Conservation (phyloP, 371 early-diverging fungal genomes). For the Vavraia culicis region DNA sequence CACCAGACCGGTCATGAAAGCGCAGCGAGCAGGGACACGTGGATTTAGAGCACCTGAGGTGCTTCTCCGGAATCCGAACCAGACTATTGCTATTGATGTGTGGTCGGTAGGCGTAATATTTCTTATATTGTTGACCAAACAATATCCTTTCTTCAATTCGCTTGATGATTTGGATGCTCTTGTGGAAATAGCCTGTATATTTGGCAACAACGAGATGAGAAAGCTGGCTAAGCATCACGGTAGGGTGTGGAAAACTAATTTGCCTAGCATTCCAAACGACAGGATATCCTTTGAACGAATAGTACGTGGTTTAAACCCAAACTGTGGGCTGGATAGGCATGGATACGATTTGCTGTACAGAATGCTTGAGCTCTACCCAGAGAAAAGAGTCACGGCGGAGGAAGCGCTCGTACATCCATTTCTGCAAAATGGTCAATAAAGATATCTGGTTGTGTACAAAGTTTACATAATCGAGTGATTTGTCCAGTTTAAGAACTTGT, state of each 20-base stretch:
- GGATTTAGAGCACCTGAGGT: constrained; percentile 93
- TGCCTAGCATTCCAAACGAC: constrained; percentile 35
- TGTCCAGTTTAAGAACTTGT: no score
- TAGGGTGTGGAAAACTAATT: constrained; percentile 42
- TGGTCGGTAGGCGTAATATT: constrained; percentile 86
- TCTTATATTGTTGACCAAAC: constrained; percentile 53
- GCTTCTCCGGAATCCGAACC: constrained; percentile 56
- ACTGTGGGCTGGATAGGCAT: constrained; percentile 14
- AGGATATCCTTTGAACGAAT: constrained; percentile 40
- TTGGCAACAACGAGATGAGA: constrained; percentile 59
- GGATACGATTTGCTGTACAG: constrained; percentile 40
- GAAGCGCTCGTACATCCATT: constrained; percentile 40
- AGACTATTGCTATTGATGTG: constrained; percentile 63
- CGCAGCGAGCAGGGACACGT: constrained; percentile 82
- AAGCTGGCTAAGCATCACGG: constrained; percentile 40
- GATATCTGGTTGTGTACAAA: no score
- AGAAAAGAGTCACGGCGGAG: constrained; percentile 39
- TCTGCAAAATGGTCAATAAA: no score
- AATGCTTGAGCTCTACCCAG: constrained; percentile 37
- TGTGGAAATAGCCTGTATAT: constrained; percentile 64
- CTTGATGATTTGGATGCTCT: constrained; percentile 65
- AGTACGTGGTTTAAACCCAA: constrained; percentile 24
- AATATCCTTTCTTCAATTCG: constrained; percentile 75
- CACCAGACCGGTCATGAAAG: constrained; percentile 51
- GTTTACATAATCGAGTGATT: no score